Base-by-base conservation (phyloP, 73 alveolate species). In the Blepharisma japonicum region DNA sequence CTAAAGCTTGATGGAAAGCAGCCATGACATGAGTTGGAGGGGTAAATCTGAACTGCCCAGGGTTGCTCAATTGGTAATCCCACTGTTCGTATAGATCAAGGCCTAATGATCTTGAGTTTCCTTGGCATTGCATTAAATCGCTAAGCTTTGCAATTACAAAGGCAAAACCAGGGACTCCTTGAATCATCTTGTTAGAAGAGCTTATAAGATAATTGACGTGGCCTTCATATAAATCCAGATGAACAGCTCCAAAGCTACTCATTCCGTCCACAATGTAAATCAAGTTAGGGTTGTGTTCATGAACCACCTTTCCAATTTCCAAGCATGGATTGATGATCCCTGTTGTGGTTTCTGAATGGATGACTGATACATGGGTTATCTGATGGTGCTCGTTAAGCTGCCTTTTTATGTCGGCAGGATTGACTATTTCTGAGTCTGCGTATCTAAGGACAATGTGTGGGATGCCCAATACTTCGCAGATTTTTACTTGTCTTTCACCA, bases 111-210 rank as follows among this genome's bases (percentile, higher is more conserved):
- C 79, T 56, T 6, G 94, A 81, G 68, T 86, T 86, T 7, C 88
- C 88, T 71, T 86, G 80, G 46, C 79, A 84, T 78, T 79, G 71
- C 54, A 20, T 49, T 21, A 82, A 6, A 48, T 32, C 18, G 0
- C 68, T 67, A 25, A 56, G 54, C 53, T 87, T 85, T 20, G 86
- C 74, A 5, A 87, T 74, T 0, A 80, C 93, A 55, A 87, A 87
- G n/a, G 92, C 89, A 68, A 87, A 85, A 6, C 92, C 92, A 6
- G 92, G 94, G 39, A 87, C 72, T 38, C 92, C 94, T 56, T 80
- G 45, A 61, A 87, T 74, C 81, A 79, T 80, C 71, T 87, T 87
- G 42, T 87, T 85, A 71, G 86, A 77, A 42, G 90, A 77, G 4
- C 93, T 70, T 6, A 87, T 81, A 6, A 87, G 71, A 70, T 77